A percentile compares a stretch with the other conserved stretches of the same genome.
phyloP scores from a whole-genome alignment of 108 stramenopile genomes.

The Cyclotella cryptica region DNA sequence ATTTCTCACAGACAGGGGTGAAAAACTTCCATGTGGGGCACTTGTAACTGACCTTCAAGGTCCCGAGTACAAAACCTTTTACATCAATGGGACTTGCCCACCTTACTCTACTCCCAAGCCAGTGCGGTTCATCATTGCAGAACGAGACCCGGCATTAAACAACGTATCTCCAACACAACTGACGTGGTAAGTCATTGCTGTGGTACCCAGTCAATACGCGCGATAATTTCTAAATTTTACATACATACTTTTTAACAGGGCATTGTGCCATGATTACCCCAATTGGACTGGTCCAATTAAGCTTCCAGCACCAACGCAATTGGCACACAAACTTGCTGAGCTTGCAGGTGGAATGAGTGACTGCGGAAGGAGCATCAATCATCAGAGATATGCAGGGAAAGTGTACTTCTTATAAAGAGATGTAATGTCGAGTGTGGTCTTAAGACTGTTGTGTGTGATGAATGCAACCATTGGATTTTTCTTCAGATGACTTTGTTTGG shows the following conservation, averaged over 20 bases:
- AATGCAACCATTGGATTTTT: too few species aligned
- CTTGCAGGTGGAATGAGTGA: slow-evolving; percentile 65
- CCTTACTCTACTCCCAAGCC: slow-evolving; percentile 71
- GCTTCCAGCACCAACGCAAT: slow-evolving; percentile 61
- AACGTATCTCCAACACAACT: slow-evolving; percentile 49
- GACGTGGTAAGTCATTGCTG: slow-evolving; percentile 56
- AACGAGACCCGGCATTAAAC: slow-evolving; percentile 50
- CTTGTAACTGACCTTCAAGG: slow-evolving; percentile 63
- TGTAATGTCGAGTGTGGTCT: too few species aligned
- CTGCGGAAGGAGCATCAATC: slow-evolving; percentile 54
- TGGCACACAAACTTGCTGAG: slow-evolving; percentile 79
- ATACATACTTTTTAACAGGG: too few species aligned
- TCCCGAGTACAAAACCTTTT: slow-evolving; percentile 61
- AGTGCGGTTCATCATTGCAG: slow-evolving; percentile 58
- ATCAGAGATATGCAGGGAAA: slow-evolving; percentile 50
- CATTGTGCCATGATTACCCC: slow-evolving; percentile 71
- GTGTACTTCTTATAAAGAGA: slow-evolving; percentile 62
- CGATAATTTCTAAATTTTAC: too few species aligned
- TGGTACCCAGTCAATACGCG: too few species aligned
- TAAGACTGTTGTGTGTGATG: too few species aligned
- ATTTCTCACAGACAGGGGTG: slow-evolving; percentile 58
- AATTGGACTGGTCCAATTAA: slow-evolving; percentile 79
- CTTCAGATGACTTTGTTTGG: too few species aligned
- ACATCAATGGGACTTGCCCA: slow-evolving; percentile 69
- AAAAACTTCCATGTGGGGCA: slow-evolving; percentile 62